Conservation (phyloP, 2,329 filamentous ascomycete genomes). For the Diaporthe longicolla region DNA sequence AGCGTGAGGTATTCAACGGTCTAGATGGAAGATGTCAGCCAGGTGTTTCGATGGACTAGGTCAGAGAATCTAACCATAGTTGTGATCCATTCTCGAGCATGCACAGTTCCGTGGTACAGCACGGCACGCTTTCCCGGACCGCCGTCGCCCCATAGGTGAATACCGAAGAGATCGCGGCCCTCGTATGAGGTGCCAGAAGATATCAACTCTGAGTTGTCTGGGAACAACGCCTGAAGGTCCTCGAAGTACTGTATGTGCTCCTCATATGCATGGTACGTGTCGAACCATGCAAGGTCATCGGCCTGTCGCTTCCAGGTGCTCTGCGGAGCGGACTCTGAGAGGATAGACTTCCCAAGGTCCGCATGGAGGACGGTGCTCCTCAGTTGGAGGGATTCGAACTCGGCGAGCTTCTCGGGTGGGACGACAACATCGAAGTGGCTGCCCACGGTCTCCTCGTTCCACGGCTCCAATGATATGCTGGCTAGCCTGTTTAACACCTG, state of each 20-base stretch:
- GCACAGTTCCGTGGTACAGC: slow-evolving; percentile 59
- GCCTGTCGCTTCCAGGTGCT: slow-evolving; percentile 19
- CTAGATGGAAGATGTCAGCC: slow-evolving; percentile 44
- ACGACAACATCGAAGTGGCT: slow-evolving; percentile 16
- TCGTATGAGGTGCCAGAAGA: slow-evolving; percentile 15
- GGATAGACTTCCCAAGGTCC: slow-evolving; percentile 6
- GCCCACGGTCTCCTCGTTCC: slow-evolving; percentile 14
- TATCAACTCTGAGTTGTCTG: slow-evolving; percentile 10
- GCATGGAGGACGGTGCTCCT: slow-evolving; percentile 11
- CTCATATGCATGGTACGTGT: slow-evolving; percentile 7
- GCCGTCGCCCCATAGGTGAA: slow-evolving; percentile 7
- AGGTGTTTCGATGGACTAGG: slow-evolving; percentile 63
- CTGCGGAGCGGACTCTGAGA: slow-evolving; percentile 2
- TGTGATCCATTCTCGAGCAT: slow-evolving; percentile 73
- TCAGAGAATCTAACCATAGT: slow-evolving; percentile 66
- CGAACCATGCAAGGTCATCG: slow-evolving; percentile 1
- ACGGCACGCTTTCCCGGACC: slow-evolving; percentile 20
- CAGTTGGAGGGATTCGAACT: slow-evolving; percentile 4
- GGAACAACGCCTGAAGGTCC: not conserved
- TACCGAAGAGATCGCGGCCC: slow-evolving; percentile 17
- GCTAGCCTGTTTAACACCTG: not conserved
- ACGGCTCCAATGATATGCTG: slow-evolving; percentile 12
- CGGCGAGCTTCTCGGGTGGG: not conserved
- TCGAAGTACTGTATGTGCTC: slow-evolving; percentile 20
- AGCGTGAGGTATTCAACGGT: slow-evolving; percentile 17